phyloP scores from a whole-genome alignment of 768 basidiomycete genomes.

The Russula abietina region DNA sequence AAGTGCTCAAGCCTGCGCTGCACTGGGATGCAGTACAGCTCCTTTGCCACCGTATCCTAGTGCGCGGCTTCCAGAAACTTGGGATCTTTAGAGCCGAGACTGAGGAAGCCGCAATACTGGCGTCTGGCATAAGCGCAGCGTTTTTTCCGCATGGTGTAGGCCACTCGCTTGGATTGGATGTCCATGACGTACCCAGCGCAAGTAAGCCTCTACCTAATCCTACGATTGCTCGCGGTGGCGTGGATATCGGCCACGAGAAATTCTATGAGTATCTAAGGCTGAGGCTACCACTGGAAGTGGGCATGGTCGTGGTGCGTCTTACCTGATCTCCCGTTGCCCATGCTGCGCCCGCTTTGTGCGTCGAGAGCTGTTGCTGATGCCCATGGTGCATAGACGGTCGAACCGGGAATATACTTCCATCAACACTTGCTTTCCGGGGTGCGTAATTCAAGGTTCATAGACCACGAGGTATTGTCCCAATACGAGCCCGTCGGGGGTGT shows the following conservation, averaged over 20 bases:
- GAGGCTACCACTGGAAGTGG: conserved; percentile 59
- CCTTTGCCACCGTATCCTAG: conserved; percentile 74
- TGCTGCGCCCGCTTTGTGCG: not conserved
- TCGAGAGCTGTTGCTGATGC: conserved; percentile 1
- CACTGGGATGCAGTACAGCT: conserved; percentile 90
- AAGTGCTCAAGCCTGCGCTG: conserved; percentile 62
- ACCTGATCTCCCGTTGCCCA: not conserved
- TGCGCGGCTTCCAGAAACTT: conserved; percentile 72
- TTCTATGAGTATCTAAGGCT: conserved; percentile 81
- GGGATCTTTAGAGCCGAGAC: conserved; percentile 75
- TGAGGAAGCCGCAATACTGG: conserved; percentile 65
- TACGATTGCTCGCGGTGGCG: conserved; percentile 37
- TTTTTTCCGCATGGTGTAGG: conserved; percentile 96
- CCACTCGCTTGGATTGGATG: conserved; percentile 89
- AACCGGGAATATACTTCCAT: conserved; percentile 86
- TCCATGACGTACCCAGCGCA: conserved; percentile 86
- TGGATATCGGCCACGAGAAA: conserved; percentile 41
- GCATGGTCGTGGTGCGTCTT: conserved; percentile 79
- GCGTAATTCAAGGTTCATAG: conserved; percentile 57
- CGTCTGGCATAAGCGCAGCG: conserved; percentile 68
- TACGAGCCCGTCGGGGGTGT: conserved; percentile 88
- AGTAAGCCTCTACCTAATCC: conserved; percentile 61
- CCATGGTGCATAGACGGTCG: conserved; percentile 58
- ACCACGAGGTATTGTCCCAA: conserved; percentile 57
- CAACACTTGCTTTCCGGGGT: conserved; percentile 65